These are phyloP conservation scores for Pinus tabuliformis DNA, from an alignment of 75 land plant species.

Conservation along the genomic window DNA sequence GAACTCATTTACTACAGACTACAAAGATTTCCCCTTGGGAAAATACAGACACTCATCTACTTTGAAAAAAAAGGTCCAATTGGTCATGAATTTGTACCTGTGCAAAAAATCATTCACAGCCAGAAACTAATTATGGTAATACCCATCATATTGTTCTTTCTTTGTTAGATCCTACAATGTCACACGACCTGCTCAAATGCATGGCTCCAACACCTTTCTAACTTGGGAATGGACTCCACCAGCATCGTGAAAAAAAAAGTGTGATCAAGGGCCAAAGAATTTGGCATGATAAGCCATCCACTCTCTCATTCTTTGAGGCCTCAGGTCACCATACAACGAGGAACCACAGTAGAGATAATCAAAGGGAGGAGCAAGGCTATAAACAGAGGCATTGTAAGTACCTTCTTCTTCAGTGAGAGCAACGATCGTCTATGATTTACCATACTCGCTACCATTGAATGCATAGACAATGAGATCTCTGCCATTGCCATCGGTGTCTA, in stretches of 20 bases:
- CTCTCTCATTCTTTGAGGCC: too few species aligned
- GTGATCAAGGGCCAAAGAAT: too few species aligned
- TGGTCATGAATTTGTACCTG: slow-evolving; percentile 59
- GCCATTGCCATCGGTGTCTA: slow-evolving; percentile 49
- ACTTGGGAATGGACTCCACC: slow-evolving; percentile 68
- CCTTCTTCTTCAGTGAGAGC: slow-evolving; percentile 51
- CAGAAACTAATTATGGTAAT: slow-evolving; percentile 88
- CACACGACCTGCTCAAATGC: slow-evolving; percentile 60
- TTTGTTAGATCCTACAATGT: slow-evolving; percentile 72
- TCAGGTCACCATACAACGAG: slow-evolving; percentile 71
- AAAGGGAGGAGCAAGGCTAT: slow-evolving; percentile 26
- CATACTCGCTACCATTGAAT: slow-evolving; percentile 22
- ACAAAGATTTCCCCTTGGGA: slow-evolving; percentile 36
- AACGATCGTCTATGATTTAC: slow-evolving; percentile 27
- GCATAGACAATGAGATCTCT: slow-evolving; percentile 60
- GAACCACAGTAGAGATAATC: slow-evolving; percentile 90
- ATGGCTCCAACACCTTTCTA: slow-evolving; percentile 47
- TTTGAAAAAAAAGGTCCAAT: slow-evolving; percentile 90
- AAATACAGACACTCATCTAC: slow-evolving; percentile 81
- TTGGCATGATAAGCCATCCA: too few species aligned
- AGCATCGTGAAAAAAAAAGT: slow-evolving; percentile 88
- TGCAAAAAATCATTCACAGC: slow-evolving; percentile 89
- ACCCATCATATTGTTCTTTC: slow-evolving; percentile 75
- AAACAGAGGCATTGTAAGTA: slow-evolving; percentile 19
- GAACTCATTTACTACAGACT: slow-evolving; percentile 41